These are phyloP conservation scores for Euphorbia peplus DNA, from an alignment of 345 rosid genomes.

Conservation along the genomic window DNA sequence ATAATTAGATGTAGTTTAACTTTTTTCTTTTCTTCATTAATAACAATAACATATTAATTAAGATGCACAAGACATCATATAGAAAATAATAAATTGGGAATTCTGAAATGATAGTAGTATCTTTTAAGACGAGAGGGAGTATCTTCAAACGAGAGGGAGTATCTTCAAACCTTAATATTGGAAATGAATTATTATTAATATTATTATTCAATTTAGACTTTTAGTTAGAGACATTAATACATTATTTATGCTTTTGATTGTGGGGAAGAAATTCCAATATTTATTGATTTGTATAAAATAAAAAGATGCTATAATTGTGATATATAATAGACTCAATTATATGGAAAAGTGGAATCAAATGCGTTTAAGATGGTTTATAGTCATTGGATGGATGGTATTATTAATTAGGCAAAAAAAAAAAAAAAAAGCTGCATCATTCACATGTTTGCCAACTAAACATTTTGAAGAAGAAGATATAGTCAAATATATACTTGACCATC, in stretches of 20 bases:
- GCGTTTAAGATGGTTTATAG: neutral
- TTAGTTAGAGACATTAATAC: neutral
- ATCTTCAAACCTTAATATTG: too few relatives aligned
- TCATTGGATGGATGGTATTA: neutral
- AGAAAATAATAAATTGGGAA: too few relatives aligned
- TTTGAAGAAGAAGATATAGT: neutral
- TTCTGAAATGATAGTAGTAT: too few relatives aligned
- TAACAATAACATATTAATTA: too few relatives aligned
- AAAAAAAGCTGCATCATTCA: slow-evolving; percentile 37
- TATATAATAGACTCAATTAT: too few relatives aligned
- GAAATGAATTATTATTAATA: too few relatives aligned
- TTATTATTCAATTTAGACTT: neutral
- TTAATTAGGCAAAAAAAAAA: slow-evolving; percentile 14
- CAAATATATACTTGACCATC: neutral
- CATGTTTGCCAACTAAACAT: slow-evolving; percentile 50
- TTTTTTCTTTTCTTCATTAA: too few relatives aligned
- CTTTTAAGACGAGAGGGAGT: too few relatives aligned
- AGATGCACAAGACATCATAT: too few relatives aligned
- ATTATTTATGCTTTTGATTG: neutral
- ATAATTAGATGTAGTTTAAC: too few relatives aligned
- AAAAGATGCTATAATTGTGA: too few relatives aligned
- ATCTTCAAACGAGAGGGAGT: too few relatives aligned
- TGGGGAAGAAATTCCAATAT: neutral
- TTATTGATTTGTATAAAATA: neutral
- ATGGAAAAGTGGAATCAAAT: neutral